Evolutionary conservation across 768 basidiomycete species (phyloP).

Genomic region (Guyanaporus albipodus): DNA sequence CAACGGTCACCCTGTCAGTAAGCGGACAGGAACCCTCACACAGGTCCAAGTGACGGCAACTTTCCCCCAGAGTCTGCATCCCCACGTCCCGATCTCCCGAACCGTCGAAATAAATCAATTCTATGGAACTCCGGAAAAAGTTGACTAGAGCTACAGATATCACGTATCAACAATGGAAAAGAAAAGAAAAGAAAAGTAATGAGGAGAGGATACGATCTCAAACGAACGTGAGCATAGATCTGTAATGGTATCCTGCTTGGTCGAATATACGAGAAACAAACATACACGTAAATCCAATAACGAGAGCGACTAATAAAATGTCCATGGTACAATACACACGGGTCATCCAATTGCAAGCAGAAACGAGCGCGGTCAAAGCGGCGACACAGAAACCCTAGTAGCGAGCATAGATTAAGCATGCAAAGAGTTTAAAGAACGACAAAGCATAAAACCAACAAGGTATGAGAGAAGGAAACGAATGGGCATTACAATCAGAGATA

Average conservation of each 20-base stretch:
- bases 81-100: too few species aligned
- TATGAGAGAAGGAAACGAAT: neutral
- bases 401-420: slow-evolving; percentile 2
- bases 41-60: too few species aligned
- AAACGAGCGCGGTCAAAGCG: neutral
- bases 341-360: slow-evolving; percentile 4
- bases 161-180: neutral
- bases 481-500: neutral
- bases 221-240: neutral
- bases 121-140: neutral
- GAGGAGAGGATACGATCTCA: too few species aligned
- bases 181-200: neutral
- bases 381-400: neutral
- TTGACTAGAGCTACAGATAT: neutral
- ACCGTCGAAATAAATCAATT: neutral
- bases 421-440: neutral
- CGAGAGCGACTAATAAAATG: neutral
- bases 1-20: too few species aligned
- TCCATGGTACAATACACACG: slow-evolving; percentile 14
- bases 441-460: neutral
- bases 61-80: too few species aligned
- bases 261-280: neutral
- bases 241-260: slow-evolving; percentile 4
- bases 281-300: slow-evolving; percentile 2
- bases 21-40: too few species aligned